Evolutionary conservation across 2,329 filamentous ascomycete species (phyloP), one percentile per base, ranked within the genome.

Genomic region (Pseudopyricularia javanii): DNA sequence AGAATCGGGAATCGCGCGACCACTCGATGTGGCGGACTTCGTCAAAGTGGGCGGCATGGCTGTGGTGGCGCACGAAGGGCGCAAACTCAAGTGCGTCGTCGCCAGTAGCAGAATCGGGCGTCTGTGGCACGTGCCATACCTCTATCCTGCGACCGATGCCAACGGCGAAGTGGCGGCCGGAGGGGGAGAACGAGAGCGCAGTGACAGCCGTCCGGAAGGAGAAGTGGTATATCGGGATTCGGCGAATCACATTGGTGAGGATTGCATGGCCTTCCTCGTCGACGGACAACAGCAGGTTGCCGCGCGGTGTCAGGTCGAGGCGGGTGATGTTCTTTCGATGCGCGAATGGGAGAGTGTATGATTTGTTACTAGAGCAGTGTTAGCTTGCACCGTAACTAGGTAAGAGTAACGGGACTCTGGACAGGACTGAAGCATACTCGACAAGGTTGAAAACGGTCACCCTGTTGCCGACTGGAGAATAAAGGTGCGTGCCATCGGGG

Each of bases 401-500:
- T n/a, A n/a, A n/a, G 35, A 20, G 3, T 12, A 20, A 24, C 11
- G 17, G 12, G 32, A 22, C 9, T 26, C 11, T 15, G 40, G 14
- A 24, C 7, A 26, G 11, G 7, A 45, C 11, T 45, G 24, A 14
- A 35, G 15, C 78, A 62, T 79, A 95, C 90, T 97, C 91, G 63
- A 96, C 86, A 47, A 98, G 77, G 67, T 98, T 91, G 69, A 98
- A 98, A 52, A 97, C 86, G 2, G 91, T 89, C 56, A 98, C 90
- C 65, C 90, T 79, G 71, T 97, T 98, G 66, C 93, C 93, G 52
- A 98, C 93, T 7, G 93, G 94, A 47, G 93, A 98, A 63, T 94
- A 88, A 59, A 98, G 79, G 71, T 89, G 91, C 62, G 88, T 93
- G 66, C 94, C 94, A 79, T 98, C 91, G 56, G 91, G 89, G 62